A percentile compares a stretch with the other conserved stretches of the same genome.
phyloP scores from a whole-genome alignment of 768 basidiomycete genomes.

The Termitomyces eurrhizus region DNA sequence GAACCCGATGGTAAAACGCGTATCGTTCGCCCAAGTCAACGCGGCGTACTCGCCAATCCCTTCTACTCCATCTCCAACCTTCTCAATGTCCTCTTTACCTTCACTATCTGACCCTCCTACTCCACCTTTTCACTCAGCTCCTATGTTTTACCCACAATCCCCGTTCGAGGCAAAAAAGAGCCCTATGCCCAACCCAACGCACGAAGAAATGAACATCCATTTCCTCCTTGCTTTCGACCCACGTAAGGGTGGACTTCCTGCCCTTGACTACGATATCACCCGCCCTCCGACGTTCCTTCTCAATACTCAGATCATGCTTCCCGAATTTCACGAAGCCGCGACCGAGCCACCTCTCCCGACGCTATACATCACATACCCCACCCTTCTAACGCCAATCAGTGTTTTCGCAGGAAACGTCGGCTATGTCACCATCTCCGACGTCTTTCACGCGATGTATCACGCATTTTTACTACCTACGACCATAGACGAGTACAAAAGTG shows the following conservation, averaged over 20 bases:
- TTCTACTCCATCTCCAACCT: constrained; percentile 33
- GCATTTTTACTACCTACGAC: constrained; percentile 44
- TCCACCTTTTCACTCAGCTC: constrained; percentile 27
- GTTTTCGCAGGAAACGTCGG: constrained; percentile 29
- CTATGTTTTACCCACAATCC: constrained; percentile 27
- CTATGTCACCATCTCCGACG: constrained; percentile 44
- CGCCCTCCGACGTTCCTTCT: constrained; percentile 26
- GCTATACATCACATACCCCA: constrained; percentile 31
- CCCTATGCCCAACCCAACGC: constrained; percentile 20
- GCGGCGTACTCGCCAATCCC: constrained; percentile 31
- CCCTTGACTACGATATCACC: constrained; percentile 36
- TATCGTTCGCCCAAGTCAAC: no score
- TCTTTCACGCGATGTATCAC: constrained; percentile 42
- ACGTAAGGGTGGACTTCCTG: constrained; percentile 21
- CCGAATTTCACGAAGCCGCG: constrained; percentile 38
- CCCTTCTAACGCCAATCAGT: constrained; percentile 28
- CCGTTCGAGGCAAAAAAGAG: constrained; percentile 16
- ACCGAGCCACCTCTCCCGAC: constrained; percentile 35
- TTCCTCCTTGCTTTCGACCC: constrained; percentile 36
- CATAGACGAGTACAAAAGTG: constrained; percentile 37
- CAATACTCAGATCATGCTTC: constrained; percentile 19
- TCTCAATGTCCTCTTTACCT: constrained; percentile 31
- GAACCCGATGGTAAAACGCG: no score
- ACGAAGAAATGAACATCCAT: constrained; percentile 37
- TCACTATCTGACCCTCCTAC: constrained; percentile 33